Evolutionary conservation across 1,284 basidiomycete genomes (phyloP), one percentile per base, ranked within the genome.

Genomic region (Ustilago shanxiensis): DNA sequence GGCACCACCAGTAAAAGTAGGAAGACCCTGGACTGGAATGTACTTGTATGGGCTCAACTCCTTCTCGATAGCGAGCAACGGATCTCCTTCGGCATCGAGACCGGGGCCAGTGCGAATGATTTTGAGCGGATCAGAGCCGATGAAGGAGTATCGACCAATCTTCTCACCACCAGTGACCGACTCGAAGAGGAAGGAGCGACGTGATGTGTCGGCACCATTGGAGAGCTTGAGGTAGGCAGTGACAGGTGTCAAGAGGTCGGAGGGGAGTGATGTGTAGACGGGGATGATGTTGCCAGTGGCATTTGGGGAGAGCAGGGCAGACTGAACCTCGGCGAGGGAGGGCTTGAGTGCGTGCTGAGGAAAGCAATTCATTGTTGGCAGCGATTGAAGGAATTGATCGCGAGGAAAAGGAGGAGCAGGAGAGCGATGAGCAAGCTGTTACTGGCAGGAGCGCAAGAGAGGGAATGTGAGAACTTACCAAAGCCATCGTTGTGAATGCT

Each of bases 1-100:
- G 0, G 96, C 96, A 58, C 97, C 97, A 56, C 97, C 97, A 29
- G 96, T 98, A 86, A 99, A 98, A 0, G 95, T 96, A 0, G 93
- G 92, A 45, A 98, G 89, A 86, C 95, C 93, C 7, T 94, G 94
- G 16, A 98, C 91, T 85, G 92, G 92, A 85, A 97, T 90, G 86
- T 97, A 98, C 86, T 92, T 90, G 88, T 97, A 95, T 64, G 91
- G 88, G 16, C 91, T 88, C 33, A 99, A 91, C 85, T 97, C 95
- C 79, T 90, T 91, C 87, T 99, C 93, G 58, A 99, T 90, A 24
- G 90, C 90, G 26, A 88, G 85, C 88, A 96, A 91, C 7, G 97
- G 97, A 86, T 99, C 97, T 1, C 96, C 96, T 54, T 90, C 89
- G 63, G 90, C 87, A 60, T 94, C 92, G 85, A 95, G 91, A 51